Evolutionary conservation across 2,329 filamentous ascomycete species (phyloP).

Genomic region (Epichloe gansuensis): DNA sequence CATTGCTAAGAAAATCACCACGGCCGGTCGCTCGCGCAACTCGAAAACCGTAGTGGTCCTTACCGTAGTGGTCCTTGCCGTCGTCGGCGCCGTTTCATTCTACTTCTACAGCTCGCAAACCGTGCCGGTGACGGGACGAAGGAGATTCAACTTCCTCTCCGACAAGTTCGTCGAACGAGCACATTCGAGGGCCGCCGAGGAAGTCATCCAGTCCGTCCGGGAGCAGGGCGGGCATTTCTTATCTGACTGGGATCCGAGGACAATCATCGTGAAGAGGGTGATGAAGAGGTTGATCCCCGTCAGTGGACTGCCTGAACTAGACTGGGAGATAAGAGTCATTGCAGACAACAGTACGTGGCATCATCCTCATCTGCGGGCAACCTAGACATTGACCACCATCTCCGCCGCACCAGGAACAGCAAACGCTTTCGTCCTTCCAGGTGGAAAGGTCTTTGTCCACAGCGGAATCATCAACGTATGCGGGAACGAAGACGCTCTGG

Average conservation of each 20-base stretch:
- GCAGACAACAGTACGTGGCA: conserved; percentile 38
- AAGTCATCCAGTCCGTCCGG: conserved; percentile 40
- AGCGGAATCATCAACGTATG: conserved; percentile 60
- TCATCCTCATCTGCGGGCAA: too few species aligned
- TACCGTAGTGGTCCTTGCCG: conserved; percentile 26
- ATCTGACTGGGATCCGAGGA: conserved; percentile 44
- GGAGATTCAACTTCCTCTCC: conserved; percentile 57
- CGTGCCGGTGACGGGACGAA: conserved; percentile 58
- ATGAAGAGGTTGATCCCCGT: conserved; percentile 55
- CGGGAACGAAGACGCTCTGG: conserved; percentile 53
- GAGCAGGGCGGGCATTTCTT: conserved; percentile 42
- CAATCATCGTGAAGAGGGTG: conserved; percentile 46
- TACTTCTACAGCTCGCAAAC: conserved; percentile 59
- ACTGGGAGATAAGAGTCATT: conserved; percentile 67
- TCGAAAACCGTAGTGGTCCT: conserved; percentile 25
- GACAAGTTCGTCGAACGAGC: conserved; percentile 39
- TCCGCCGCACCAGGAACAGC: conserved; percentile 27
- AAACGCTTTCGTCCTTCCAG: conserved; percentile 69
- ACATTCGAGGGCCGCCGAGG: conserved; percentile 14
- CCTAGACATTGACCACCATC: not conserved
- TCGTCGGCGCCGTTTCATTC: conserved; percentile 37
- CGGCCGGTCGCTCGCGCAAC: conserved; percentile 17
- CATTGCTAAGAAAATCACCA: conserved; percentile 14
- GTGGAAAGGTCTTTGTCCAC: conserved; percentile 69
- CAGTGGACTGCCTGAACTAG: conserved; percentile 41